These are phyloP conservation scores for Bryoerythrophyllum caledonicum DNA, from an alignment of 225 moss, liverwort and hornwort species.

Conservation along the genomic window DNA sequence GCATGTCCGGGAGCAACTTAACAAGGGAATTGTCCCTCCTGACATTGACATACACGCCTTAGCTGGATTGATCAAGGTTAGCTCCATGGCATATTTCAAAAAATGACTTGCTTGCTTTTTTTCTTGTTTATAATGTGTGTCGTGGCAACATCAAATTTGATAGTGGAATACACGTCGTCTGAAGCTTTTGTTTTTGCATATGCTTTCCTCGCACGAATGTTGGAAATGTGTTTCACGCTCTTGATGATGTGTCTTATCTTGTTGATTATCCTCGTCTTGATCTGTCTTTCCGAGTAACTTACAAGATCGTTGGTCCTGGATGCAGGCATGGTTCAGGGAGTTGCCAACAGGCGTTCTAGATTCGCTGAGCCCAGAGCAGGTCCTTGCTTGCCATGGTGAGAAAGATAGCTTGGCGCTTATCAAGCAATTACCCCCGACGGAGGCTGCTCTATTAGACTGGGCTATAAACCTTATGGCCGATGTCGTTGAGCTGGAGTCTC, in stretches of 20 bases:
- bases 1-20: slow-evolving; percentile 90
- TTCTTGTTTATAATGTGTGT: not conserved
- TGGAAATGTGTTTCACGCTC: not conserved
- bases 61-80: slow-evolving; percentile 92
- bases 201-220: not conserved
- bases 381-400: slow-evolving; percentile 94
- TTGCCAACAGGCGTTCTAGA: slow-evolving; percentile 90
- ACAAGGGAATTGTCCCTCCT: slow-evolving; percentile 86
- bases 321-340: slow-evolving; percentile 97
- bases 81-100: not conserved
- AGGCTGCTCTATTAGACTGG: slow-evolving; percentile 95
- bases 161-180: not conserved
- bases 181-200: not conserved
- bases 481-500: slow-evolving; percentile 84
- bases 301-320: not conserved
- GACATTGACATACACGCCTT: slow-evolving; percentile 95
- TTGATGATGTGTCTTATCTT: not conserved
- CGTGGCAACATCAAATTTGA: not conserved
- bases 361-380: slow-evolving; percentile 85
- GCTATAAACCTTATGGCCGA: slow-evolving; percentile 96
- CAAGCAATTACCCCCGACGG: slow-evolving; percentile 80
- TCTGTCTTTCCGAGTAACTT: not conserved
- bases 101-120: not conserved
- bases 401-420: slow-evolving; percentile 88
- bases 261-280: not conserved